Base-by-base conservation (phyloP, 2,329 filamentous ascomycete species). In the Ophiosphaerella herpotricha region DNA sequence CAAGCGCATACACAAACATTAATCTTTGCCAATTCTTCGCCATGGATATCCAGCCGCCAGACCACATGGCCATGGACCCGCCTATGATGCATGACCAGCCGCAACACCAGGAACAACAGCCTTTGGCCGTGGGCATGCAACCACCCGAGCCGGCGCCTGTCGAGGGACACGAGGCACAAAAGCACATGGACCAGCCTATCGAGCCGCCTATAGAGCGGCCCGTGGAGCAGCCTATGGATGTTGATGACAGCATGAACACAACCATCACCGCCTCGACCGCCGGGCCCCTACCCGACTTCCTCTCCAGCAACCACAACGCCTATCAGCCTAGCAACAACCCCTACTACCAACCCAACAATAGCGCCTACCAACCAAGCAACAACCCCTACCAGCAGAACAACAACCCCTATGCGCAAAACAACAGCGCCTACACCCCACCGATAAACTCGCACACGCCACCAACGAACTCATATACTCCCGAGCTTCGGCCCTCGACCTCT, bases 401-500 rank as follows among this genome's bases (percentile, higher is more conserved):
- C 44, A 21, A 34, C 29, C 26, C 38, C n/a, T 40, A 46, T n/a
- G 21, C 44, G 4, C 37, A 41, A 14, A 62, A 57, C 56, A 65
- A 52, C 57, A 66, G 58, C 43, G 57, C 59, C 52, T 64, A 64
- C 47, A 74, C 71, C 51, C 77, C 78, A 66, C 73, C 78, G 58
- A 75, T 75, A 21, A 60, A 69, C 43, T 29, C 32, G 16, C 32
- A 13, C 36, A 47, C 26, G 7, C 26, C 26, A 11, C 21, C 21
- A 32, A 5, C 37, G 35, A 14, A 62, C 42, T 57, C 59, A 51
- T 64, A 64, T 46, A 74, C 71, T 51, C 77, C 78, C 65, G 73
- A 78, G 58, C 75, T 76, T 43, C 77, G 80, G 13, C 81, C 82
- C 45, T 80, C 80, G 36, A 80, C 78, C 3, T 79, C 77, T n/a